These are phyloP conservation scores for Suillus fuscotomentosus DNA, from an alignment of 768 basidiomycete genomes.

Conservation along the genomic window DNA sequence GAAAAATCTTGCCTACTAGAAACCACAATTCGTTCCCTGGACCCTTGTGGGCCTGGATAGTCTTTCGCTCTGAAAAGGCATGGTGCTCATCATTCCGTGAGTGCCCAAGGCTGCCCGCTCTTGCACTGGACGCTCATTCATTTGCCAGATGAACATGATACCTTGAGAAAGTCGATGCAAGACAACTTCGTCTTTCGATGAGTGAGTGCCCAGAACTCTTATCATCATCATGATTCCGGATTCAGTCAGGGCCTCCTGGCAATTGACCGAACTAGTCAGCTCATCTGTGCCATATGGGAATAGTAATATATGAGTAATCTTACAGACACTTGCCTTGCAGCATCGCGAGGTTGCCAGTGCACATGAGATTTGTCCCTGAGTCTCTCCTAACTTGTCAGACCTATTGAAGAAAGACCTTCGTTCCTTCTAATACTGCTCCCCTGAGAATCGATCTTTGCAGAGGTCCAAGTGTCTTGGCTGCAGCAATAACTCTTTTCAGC, in stretches of 20 bases:
- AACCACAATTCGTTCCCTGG: not conserved
- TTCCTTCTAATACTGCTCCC: not conserved
- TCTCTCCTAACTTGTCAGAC: not conserved
- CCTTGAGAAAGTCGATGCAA: not conserved
- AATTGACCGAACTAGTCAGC: not conserved
- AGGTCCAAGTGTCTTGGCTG: not conserved
- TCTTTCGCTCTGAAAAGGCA: not conserved
- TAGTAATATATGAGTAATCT: not conserved
- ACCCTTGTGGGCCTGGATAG: not conserved
- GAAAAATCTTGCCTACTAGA: not conserved
- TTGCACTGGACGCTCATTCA: not conserved
- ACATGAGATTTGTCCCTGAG: not conserved
- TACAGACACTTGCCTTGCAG: not conserved
- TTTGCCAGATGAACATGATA: not conserved
- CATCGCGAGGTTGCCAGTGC: not conserved
- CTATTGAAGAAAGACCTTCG: not conserved
- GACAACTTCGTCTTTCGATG: not conserved
- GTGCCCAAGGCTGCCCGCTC: not conserved
- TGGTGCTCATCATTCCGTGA: not conserved
- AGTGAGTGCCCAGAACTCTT: not conserved
- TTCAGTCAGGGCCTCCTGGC: not conserved
- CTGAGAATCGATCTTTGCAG: not conserved
- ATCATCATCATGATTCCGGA: not conserved
- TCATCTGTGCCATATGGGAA: not conserved
- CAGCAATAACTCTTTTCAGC: not conserved